Percentiles rank a stretch among this genome's conserved stretches.
phyloP scores from a whole-genome alignment of 495 filamentous ascomycete species.

The Penicillium egyptiacum region DNA sequence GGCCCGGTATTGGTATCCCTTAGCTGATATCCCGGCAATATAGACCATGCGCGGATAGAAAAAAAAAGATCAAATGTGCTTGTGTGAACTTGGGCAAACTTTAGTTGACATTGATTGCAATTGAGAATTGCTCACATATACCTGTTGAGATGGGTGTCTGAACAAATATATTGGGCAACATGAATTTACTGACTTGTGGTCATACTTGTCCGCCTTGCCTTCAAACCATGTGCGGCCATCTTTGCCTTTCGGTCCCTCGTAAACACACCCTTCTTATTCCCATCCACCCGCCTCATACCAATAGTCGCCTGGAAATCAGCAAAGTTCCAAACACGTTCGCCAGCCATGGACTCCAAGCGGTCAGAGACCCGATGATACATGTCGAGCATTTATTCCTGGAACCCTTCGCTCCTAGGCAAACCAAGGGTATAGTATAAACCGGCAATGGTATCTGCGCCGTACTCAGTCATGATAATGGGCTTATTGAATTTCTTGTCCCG shows the following conservation, averaged over 20 bases:
- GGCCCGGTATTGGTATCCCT: neutral
- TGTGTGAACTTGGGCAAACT: neutral
- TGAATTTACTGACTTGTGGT: neutral
- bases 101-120: neutral
- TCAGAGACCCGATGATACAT: constrained; percentile 19
- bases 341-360: constrained; percentile 10
- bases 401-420: constrained; percentile 16
- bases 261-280: constrained; percentile 12
- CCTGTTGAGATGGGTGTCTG: neutral
- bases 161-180: neutral
- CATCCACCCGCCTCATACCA: constrained; percentile 2
- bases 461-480: constrained; percentile 18
- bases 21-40: neutral
- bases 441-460: constrained; percentile 15
- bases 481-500: constrained; percentile 14
- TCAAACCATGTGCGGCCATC: constrained; percentile 3
- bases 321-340: constrained; percentile 21
- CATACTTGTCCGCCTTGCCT: constrained; percentile 2
- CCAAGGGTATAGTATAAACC: constrained; percentile 12
- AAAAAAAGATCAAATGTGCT: neutral
- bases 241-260: constrained; percentile 10
- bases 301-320: constrained; percentile 15
- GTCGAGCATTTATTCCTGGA: constrained; percentile 9
- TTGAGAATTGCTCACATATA: neutral
- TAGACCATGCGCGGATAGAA: neutral